These are phyloP conservation scores for Ichthyophthirius multifiliis DNA, from an alignment of 169 alveolate genomes.

Conservation along the genomic window DNA sequence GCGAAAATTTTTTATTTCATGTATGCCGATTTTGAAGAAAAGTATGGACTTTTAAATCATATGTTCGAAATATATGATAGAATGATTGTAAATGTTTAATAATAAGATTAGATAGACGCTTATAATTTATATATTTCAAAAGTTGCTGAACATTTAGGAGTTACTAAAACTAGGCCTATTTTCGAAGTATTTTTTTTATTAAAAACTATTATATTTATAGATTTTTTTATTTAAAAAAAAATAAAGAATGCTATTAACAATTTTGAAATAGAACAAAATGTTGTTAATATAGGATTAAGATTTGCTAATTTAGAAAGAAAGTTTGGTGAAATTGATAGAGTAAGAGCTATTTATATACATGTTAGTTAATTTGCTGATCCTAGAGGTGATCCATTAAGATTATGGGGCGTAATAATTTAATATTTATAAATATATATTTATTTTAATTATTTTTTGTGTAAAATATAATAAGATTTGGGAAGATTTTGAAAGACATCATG, in stretches of 20 bases:
- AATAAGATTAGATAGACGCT: slow-evolving; percentile 80
- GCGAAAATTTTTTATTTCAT: slow-evolving; percentile 78
- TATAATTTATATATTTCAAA: slow-evolving; percentile 87
- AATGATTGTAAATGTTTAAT: slow-evolving; percentile 80
- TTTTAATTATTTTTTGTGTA: not conserved
- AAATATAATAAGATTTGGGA: slow-evolving; percentile 81
- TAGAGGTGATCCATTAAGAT: slow-evolving; percentile 59
- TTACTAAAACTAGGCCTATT: slow-evolving; percentile 85
- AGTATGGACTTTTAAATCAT: slow-evolving; percentile 89
- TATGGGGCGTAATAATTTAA: slow-evolving; percentile 78
- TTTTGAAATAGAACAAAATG: slow-evolving; percentile 57
- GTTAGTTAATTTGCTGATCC: slow-evolving; percentile 91
- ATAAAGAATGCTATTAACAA: slow-evolving; percentile 45
- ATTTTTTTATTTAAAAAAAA: not conserved
- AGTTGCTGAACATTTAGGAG: slow-evolving; percentile 90
- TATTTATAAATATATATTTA: not conserved
- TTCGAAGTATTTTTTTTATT: slow-evolving; percentile 49
- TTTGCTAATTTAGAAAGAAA: slow-evolving; percentile 90
- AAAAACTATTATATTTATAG: not conserved
- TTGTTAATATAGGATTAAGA: slow-evolving; percentile 86
- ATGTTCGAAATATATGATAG: slow-evolving; percentile 87
- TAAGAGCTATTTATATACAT: slow-evolving; percentile 90
- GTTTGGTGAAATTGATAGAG: slow-evolving; percentile 93
- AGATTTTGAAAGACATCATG: slow-evolving; percentile 91
- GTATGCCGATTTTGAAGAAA: slow-evolving; percentile 93